Conservation (phyloP, 2,329 filamentous ascomycete species). For the Aspergillus fructus region DNA sequence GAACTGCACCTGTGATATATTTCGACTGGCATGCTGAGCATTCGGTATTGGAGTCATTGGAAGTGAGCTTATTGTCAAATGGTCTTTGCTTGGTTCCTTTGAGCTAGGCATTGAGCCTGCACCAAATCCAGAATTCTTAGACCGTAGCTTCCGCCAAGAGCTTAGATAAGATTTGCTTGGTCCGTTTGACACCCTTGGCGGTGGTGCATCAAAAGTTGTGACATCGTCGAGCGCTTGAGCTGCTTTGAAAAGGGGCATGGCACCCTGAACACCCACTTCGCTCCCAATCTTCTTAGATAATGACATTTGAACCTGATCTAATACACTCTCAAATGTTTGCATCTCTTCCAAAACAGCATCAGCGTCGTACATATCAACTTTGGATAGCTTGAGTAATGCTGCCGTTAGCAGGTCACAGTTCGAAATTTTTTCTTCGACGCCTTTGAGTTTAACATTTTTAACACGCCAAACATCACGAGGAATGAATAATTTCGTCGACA, state of each 20-base stretch:
- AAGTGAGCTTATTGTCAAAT: slow-evolving; percentile 68
- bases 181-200: slow-evolving; percentile 55
- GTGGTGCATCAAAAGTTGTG: slow-evolving; percentile 35
- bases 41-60: slow-evolving; percentile 68
- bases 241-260: slow-evolving; percentile 71
- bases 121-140: slow-evolving; percentile 77
- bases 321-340: slow-evolving; percentile 78
- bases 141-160: slow-evolving; percentile 85
- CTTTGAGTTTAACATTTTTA: slow-evolving; percentile 88
- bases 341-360: slow-evolving; percentile 93
- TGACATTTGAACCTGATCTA: slow-evolving; percentile 78
- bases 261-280: slow-evolving; percentile 82
- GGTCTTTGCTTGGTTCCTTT: slow-evolving; percentile 57
- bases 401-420: slow-evolving; percentile 90
- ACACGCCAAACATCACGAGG: slow-evolving; percentile 92
- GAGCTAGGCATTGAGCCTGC: slow-evolving; percentile 34
- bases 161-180: slow-evolving; percentile 76
- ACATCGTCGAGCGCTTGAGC: slow-evolving; percentile 51
- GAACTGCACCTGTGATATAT: slow-evolving; percentile 68
- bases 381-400: slow-evolving; percentile 76
- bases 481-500: slow-evolving; percentile 88
- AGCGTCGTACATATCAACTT: slow-evolving; percentile 84
- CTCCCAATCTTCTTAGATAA: slow-evolving; percentile 84
- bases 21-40: slow-evolving; percentile 69
- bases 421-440: slow-evolving; percentile 87